Conservation (phyloP, 305 asterid genomes). For the Solanum aculeatissimum region DNA sequence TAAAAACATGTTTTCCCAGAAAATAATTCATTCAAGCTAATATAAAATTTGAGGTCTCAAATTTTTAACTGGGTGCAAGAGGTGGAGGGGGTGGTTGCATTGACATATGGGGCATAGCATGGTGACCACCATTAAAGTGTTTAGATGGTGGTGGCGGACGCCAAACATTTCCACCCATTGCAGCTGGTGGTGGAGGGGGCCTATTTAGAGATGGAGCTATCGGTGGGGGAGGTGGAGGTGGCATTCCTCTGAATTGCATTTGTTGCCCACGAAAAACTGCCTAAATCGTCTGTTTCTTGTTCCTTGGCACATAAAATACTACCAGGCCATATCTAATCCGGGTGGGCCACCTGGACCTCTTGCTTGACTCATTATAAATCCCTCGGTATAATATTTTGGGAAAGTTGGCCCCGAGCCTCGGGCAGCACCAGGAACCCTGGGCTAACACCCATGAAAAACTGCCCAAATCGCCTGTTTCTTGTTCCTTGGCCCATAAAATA, state of each 20-base stretch:
- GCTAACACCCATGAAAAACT: no score
- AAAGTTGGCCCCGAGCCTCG: no score
- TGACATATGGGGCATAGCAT: constrained; percentile 44
- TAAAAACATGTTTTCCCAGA: not conserved
- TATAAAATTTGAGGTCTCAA: not conserved
- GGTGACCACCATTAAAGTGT: constrained; percentile 48
- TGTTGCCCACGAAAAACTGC: no score
- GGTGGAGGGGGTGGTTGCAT: constrained; percentile 65
- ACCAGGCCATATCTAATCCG: no score
- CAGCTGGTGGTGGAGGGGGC: constrained; percentile 71
- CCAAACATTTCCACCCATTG: constrained; percentile 51
- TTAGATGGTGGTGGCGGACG: constrained; percentile 83
- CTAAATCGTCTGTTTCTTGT: no score
- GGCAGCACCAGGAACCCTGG: no score
- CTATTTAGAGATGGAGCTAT: constrained; percentile 26
- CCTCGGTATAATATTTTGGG: no score
- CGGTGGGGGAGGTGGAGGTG: constrained; percentile 65
- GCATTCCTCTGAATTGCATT: constrained; percentile 58
- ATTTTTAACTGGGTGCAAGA: not conserved
- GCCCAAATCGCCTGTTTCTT: no score
- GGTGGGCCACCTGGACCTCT: no score
- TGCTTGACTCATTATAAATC: no score
- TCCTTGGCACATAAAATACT: no score
- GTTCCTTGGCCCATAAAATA: no score
- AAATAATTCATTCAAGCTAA: not conserved